These are phyloP conservation scores for Starmerella sirachaensis DNA, from an alignment of 805 yeast genomes.

Conservation along the genomic window DNA sequence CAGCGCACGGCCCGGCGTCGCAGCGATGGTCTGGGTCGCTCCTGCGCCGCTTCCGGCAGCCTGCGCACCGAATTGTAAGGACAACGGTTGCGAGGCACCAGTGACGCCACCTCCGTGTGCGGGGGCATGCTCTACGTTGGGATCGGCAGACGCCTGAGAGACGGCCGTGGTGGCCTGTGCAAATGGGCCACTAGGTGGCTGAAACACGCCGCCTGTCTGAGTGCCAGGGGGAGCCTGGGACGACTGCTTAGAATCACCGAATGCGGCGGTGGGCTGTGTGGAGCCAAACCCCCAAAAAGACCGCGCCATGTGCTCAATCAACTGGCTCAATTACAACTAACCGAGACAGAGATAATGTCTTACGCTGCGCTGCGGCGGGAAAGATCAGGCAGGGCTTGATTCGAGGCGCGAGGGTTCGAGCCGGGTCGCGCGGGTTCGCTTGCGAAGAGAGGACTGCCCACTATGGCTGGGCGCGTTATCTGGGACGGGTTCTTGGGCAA, in stretches of 20 bases:
- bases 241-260: conserved; percentile 2
- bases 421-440: too few species aligned
- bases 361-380: too few species aligned
- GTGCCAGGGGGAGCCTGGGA: background rate
- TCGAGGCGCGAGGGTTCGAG: too few species aligned
- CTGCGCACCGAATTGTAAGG: too few species aligned
- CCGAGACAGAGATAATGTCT: too few species aligned
- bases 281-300: conserved; percentile 22
- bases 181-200: conserved; percentile 21
- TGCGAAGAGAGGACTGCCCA: too few species aligned
- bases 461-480: too few species aligned
- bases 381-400: too few species aligned
- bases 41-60: background rate
- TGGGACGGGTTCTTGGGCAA: too few species aligned
- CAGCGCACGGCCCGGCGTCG: background rate
- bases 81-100: too few species aligned
- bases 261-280: conserved; percentile 9
- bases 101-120: background rate
- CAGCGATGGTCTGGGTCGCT: background rate
- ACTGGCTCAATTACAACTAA: too few species aligned
- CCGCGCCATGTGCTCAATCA: conserved; percentile 18
- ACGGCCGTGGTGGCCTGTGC: conserved; percentile 20
- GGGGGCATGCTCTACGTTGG: background rate
- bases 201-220: conserved; percentile 5
- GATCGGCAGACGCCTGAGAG: conserved; percentile 6